Conservation (phyloP, 2,329 filamentous ascomycete genomes). For the Stemphylium vesicarium region DNA sequence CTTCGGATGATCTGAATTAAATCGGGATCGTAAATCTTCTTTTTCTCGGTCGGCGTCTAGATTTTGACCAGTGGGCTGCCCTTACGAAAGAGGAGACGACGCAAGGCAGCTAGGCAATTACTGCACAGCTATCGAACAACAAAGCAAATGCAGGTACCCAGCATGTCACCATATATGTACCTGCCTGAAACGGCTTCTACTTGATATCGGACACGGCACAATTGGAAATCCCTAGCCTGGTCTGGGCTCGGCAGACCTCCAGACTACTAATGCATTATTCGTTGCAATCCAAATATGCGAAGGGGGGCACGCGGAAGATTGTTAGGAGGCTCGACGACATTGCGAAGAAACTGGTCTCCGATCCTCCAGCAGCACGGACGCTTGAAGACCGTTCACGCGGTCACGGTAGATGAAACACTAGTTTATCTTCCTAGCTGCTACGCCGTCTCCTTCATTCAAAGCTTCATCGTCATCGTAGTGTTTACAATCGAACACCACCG, state of each 20-base stretch:
- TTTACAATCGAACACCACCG: background rate
- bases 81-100: background rate
- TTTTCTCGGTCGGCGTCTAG: background rate
- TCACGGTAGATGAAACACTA: background rate
- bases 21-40: background rate
- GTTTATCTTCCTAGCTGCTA: background rate
- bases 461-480: background rate
- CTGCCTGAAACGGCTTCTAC: background rate
- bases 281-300: too few species aligned
- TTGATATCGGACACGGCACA: background rate
- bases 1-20: too few species aligned
- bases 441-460: background rate
- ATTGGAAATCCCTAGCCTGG: background rate
- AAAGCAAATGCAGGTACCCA: background rate
- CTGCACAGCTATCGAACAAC: background rate
- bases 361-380: conserved; percentile 3
- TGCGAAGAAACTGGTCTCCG: background rate
- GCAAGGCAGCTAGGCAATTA: background rate
- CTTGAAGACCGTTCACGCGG: background rate
- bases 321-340: background rate
- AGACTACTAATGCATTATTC: background rate
- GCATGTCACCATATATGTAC: conserved; percentile 1
- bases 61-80: background rate
- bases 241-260: background rate
- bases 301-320: too few species aligned